Evolutionary conservation across 2,329 filamentous ascomycete species (phyloP), one percentile per base, ranked within the genome.

Genomic region (Cladosporium sp.): DNA sequence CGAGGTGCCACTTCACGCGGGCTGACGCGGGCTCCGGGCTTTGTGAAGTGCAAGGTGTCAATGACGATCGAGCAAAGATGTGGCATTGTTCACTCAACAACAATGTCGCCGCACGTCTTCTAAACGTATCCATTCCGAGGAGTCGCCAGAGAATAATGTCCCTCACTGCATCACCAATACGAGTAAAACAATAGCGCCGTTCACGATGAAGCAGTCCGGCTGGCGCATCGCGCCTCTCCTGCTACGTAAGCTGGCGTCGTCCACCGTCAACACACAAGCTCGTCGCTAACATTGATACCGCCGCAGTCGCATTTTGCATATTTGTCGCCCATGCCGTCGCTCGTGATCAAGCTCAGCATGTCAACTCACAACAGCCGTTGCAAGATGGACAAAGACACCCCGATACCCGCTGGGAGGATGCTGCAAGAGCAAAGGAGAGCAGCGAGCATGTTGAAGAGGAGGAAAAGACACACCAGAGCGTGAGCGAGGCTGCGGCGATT

Each of bases 401-500:
- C 26, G 65, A 67, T 3, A 44, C 51, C 11, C 58, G 49, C 30
- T 69, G 66, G 67, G 64, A 68, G 15, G 68, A 66, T n/a, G 24
- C 28, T 12, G 55, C 62, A 55, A 49, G 52, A 57, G 55, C 44
- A 21, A 67, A 66, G 55, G 61, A 30, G 6, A 47, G 51, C 26
- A 15, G 24, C 11, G 63, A 59, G 21, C 36, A 52, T 15, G 44
- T 11, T 5, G 44, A 47, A 30, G 28, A 24, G 11, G 66, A 65
- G 15, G 12, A 63, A 18, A 65, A 60, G 51, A 64, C 51, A 32
- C 61, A 64, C 15, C 38, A 57, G 51, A 57, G 49, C 18, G 55
- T 65, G 24, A 64, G 77, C 70, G 74, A 85, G 68, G 81, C 81
- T 10, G 75, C 74, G 51, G 68, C 71, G 1, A 73, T 81, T 32